Base-by-base conservation (phyloP, 495 filamentous ascomycete genomes). In the Pseudomonodictys pantanalensis region DNA sequence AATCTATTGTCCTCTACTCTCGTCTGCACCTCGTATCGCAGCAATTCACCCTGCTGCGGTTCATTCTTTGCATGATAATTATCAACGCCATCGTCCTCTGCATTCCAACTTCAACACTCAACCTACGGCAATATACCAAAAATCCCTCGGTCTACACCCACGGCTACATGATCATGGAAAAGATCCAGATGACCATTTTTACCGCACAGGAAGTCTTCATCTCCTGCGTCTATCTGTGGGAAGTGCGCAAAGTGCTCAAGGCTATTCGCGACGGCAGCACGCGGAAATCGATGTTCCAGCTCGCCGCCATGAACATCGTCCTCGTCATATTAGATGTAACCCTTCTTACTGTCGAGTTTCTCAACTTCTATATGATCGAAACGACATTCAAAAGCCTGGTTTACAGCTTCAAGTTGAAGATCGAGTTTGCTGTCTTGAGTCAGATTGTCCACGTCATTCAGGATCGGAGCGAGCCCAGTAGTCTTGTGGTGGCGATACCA, bases 1-100 rank as follows among this genome's bases (percentile, higher is more conserved):
- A 86, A 67, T 82, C 82, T 2, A 62, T 87, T 38, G 84, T 88
- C 9, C 73, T 88, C 15, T 88, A 83, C 70, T 87, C 84, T 2
- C 77, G 85, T 11, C 75, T 88, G 3, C 82, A 87, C 64, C 70
- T 87, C 30, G 74, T 89, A 32, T 67, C 81, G 26, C 70, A 71
- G 11, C 78, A 80, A 35, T 70, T 71, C 17, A 72, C 68, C 20
- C 66, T 76, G 23, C 73, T 86, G 3, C 77, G 79, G n/a, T 65
- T 71, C 28, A 76, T 87, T 0, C 73, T 84, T 11, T 64, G 43
- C 45, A 83, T 85, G 78, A 86, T 87, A 64, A 68, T 84, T 12
- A 43, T 79, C 65, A 74, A 84, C 68, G 80, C 75, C 10, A 32
- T 82, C 25, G 53, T 80, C 23, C 71, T 81, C 11, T 82, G 85